Conservation (phyloP, 306 rosid species). For the Vigna nakashimae region DNA sequence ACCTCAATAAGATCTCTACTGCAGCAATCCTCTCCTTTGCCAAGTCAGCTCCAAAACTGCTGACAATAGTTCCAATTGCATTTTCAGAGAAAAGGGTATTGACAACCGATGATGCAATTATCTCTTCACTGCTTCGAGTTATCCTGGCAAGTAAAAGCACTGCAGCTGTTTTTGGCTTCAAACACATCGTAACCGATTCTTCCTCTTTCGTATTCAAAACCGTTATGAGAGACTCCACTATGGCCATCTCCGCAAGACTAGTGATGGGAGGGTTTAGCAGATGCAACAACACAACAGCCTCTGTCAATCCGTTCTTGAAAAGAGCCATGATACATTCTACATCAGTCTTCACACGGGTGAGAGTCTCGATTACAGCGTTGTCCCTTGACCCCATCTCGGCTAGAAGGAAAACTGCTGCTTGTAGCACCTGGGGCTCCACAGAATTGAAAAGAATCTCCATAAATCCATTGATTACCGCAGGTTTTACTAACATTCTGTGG, state of each 20-base stretch:
- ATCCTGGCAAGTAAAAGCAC: constrained; percentile 71
- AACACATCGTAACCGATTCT: constrained; percentile 63
- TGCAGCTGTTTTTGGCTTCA: constrained; percentile 77
- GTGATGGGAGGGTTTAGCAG: constrained; percentile 58
- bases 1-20: constrained; percentile 71
- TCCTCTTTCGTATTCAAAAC: constrained; percentile 65
- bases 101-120: constrained; percentile 52
- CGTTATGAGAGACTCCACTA: constrained; percentile 60
- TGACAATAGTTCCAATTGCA: constrained; percentile 55
- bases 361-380: constrained; percentile 71
- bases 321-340: constrained; percentile 79
- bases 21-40: constrained; percentile 81
- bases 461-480: constrained; percentile 77
- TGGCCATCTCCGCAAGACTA: constrained; percentile 62
- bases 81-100: constrained; percentile 56
- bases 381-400: constrained; percentile 80
- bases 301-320: constrained; percentile 76
- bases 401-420: constrained; percentile 80
- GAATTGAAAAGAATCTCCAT: constrained; percentile 86
- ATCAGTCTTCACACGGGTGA: constrained; percentile 78
- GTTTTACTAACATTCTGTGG: constrained; percentile 68
- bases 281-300: constrained; percentile 83
- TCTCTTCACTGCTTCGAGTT: constrained; percentile 62
- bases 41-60: constrained; percentile 68
- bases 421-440: constrained; percentile 64